Evolutionary conservation across 495 filamentous ascomycete species (phyloP), one percentile per base, ranked within the genome.

Genomic region (Hyaloscypha finlandica): DNA sequence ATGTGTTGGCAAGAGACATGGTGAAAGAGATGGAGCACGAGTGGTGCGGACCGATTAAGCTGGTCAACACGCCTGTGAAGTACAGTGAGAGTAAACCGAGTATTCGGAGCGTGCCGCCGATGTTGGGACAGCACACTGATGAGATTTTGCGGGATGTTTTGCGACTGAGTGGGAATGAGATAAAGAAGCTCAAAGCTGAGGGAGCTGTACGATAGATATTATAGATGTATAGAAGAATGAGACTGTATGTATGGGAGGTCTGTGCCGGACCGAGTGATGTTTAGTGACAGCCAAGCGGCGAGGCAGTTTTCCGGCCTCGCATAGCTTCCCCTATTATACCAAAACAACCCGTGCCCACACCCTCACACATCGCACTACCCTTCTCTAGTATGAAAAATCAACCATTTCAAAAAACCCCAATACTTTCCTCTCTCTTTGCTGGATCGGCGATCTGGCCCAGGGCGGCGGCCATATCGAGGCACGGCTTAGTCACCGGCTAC

Each of bases 41-140:
- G 4, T 77, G 80, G 3, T 97, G 93, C 73, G 95, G 95, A 1
- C 86, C 88, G 3, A 91, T 98, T 67, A 94, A 93, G 77, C 73
- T 98, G 63, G 87, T 99, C 30, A 97, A 95, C 72, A 94, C 94
- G n/a, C 95, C 95, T 0, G 88, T 99, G 67, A 99, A 99, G 76
- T 98, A 92, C 77, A 97, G 92, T 11, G 86, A 93, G 60, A 89
- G 90, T 11, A 86, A 82, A 63, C 92, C 94, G 1, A 82, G 88
- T n/a, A 85, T 96, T 16, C 80, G 94, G 5, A 90, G 80, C 6
- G 85, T 92, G 25, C 95, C 95, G 54, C 95, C 95, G 12, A 90
- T 89, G 4, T 78, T 99, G 52, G 95, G 95, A 0, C 88, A 99
- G 75, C 95, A 99, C 78, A 98, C 95, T 2, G 83, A 95, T 70